Evolutionary conservation across 164 flowering plant genomes (phyloP).

Genomic region (Sedum album): DNA sequence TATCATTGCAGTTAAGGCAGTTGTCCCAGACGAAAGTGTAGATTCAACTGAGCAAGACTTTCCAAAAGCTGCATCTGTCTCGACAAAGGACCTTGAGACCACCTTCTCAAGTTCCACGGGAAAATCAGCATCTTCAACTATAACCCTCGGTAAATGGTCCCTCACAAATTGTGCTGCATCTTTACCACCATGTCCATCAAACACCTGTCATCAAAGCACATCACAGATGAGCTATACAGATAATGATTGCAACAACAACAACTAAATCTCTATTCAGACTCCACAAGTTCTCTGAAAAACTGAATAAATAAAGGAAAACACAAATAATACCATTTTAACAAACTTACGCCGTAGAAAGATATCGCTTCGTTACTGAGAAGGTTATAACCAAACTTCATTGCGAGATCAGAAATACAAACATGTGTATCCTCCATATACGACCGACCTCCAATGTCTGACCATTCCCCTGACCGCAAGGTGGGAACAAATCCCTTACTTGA

Average conservation of each 20-base stretch:
- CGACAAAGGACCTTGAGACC: conserved; percentile 60
- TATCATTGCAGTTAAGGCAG: conserved; percentile 89
- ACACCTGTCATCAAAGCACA: conserved; percentile 41
- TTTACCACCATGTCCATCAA: conserved; percentile 95
- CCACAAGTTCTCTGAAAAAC: background rate
- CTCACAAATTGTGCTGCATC: conserved; percentile 83
- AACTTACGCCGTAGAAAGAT: conserved; percentile 90
- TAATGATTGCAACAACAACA: background rate
- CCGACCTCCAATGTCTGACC: conserved; percentile 82
- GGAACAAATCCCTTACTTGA: conserved; percentile 43
- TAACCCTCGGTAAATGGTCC: conserved; percentile 76
- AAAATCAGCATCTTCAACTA: conserved; percentile 85
- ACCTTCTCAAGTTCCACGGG: conserved; percentile 83
- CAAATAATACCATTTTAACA: too few species aligned
- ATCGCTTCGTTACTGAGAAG: conserved; percentile 36
- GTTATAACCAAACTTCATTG: conserved; percentile 46
- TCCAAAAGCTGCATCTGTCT: conserved; percentile 68
- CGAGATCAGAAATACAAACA: conserved; percentile 67
- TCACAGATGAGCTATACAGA: background rate
- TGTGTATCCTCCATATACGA: conserved; percentile 85
- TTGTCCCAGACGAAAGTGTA: conserved; percentile 74
- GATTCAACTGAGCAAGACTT: conserved; percentile 52
- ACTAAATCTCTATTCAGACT: background rate
- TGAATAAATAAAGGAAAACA: background rate
- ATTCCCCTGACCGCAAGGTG: conserved; percentile 68